These are phyloP conservation scores for Vaccinium vitisidaea DNA, from an alignment of 148 eudicot genomes.

Conservation along the genomic window DNA sequence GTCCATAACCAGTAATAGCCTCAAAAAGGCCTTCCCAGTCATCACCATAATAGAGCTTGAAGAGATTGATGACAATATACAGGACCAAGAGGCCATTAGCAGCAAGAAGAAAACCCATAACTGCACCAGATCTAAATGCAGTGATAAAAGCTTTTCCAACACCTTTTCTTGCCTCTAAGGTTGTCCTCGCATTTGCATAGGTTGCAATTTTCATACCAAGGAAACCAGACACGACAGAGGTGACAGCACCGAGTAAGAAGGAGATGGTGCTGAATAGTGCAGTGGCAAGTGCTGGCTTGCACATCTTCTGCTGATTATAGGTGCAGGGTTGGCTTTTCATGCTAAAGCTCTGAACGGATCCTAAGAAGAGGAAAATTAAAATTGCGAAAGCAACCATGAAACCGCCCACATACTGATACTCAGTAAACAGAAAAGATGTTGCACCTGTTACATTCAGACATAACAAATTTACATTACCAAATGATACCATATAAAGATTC, in stretches of 20 bases:
- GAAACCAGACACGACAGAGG: slow-evolving; percentile 57
- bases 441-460: slow-evolving; percentile 41
- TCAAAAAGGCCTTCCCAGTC: slow-evolving; percentile 76
- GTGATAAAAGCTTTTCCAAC: slow-evolving; percentile 64
- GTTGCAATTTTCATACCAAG: slow-evolving; percentile 75
- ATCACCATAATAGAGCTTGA: slow-evolving; percentile 63
- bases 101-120: slow-evolving; percentile 78
- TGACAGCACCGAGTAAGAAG: slow-evolving; percentile 54
- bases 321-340: slow-evolving; percentile 48
- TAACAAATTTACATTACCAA: background rate
- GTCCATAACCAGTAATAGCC: slow-evolving; percentile 88
- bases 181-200: slow-evolving; percentile 66
- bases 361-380: slow-evolving; percentile 58
- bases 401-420: slow-evolving; percentile 54
- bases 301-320: slow-evolving; percentile 31
- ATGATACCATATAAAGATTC: background rate
- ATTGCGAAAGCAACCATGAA: slow-evolving; percentile 64
- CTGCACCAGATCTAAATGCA: slow-evolving; percentile 69
- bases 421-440: slow-evolving; percentile 59
- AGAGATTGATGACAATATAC: slow-evolving; percentile 47
- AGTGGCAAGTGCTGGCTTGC: slow-evolving; percentile 68
- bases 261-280: slow-evolving; percentile 56
- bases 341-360: slow-evolving; percentile 64
- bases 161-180: slow-evolving; percentile 63
- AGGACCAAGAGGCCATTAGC: slow-evolving; percentile 58